These are phyloP conservation scores for Daldinia vernicosa DNA, from an alignment of 495 filamentous ascomycete genomes.

Conservation along the genomic window DNA sequence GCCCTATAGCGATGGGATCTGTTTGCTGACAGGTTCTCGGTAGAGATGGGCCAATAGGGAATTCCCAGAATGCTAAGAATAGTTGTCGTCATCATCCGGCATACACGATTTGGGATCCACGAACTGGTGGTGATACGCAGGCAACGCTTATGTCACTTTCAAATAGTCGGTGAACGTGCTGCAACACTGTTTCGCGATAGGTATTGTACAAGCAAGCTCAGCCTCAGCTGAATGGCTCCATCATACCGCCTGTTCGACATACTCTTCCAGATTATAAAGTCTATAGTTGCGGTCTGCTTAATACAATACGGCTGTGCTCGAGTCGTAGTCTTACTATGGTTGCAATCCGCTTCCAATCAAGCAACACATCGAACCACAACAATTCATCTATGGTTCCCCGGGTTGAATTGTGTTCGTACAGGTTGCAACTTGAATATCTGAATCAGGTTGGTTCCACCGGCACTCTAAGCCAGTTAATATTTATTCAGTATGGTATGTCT, in stretches of 20 bases:
- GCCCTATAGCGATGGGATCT: constrained; percentile 30
- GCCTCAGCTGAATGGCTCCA: constrained; percentile 9
- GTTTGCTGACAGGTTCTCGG: constrained; percentile 27
- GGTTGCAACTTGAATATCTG: background rate
- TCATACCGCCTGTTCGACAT: constrained; percentile 30
- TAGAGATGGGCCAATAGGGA: constrained; percentile 21
- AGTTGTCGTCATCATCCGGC: constrained; percentile 15
- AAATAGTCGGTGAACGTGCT: constrained; percentile 38
- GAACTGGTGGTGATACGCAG: constrained; percentile 22
- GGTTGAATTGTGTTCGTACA: background rate
- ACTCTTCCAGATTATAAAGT: background rate
- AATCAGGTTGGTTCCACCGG: background rate
- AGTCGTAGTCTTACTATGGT: constrained; percentile 1
- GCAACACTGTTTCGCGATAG: constrained; percentile 6
- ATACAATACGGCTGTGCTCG: constrained; percentile 25
- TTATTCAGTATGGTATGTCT: background rate
- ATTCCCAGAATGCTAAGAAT: constrained; percentile 19
- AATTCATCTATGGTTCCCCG: background rate
- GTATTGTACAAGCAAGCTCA: constrained; percentile 18
- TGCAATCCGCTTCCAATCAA: background rate
- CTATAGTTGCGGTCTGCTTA: constrained; percentile 38
- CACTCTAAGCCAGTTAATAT: background rate
- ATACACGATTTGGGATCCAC: constrained; percentile 12
- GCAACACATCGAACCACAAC: too few relatives aligned
- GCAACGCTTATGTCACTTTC: constrained; percentile 35